A percentile compares a stretch with the other conserved stretches of the same genome.
Conservation (phyloP, 2,329 filamentous ascomycete species). For the Pseudocercospora fuligena region DNA sequence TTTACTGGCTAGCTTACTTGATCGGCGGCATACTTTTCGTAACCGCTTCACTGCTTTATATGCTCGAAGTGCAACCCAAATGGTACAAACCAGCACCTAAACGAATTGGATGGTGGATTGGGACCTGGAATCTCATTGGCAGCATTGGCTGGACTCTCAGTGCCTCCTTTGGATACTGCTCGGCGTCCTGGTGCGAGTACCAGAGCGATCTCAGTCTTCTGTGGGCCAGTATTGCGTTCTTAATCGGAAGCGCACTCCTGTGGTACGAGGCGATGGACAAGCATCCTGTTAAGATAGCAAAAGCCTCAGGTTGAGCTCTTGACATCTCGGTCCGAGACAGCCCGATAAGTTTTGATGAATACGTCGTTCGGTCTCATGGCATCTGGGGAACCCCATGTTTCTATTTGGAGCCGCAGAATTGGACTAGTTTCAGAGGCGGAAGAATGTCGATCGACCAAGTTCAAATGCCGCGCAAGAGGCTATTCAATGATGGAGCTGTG, state of each 20-base stretch:
- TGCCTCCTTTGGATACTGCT: constrained; percentile 37
- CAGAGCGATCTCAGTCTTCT: constrained; percentile 35
- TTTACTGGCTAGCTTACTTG: constrained; percentile 37
- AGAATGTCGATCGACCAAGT: constrained; percentile 2
- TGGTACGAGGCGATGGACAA: constrained; percentile 36
- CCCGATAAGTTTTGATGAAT: not conserved
- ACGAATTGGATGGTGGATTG: constrained; percentile 39
- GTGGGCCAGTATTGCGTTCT: constrained; percentile 37
- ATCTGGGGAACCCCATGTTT: not conserved
- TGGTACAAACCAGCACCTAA: constrained; percentile 35
- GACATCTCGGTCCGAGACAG: constrained; percentile 1
- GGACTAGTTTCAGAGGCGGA: not conserved
- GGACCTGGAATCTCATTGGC: constrained; percentile 36
- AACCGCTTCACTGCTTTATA: constrained; percentile 36
- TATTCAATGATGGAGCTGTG: not conserved
- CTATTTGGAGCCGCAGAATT: not conserved
- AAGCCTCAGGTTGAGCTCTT: not conserved
- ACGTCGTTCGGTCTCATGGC: not conserved
- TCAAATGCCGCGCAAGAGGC: not conserved
- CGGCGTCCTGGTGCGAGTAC: constrained; percentile 33
- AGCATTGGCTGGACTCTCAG: constrained; percentile 37
- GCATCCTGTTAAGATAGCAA: constrained; percentile 18
- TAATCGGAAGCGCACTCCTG: constrained; percentile 38
- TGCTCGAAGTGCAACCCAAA: constrained; percentile 38
- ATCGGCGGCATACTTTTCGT: constrained; percentile 37